phyloP scores from a whole-genome alignment of 345 rosid species.

The Ailanthus altissimus region DNA sequence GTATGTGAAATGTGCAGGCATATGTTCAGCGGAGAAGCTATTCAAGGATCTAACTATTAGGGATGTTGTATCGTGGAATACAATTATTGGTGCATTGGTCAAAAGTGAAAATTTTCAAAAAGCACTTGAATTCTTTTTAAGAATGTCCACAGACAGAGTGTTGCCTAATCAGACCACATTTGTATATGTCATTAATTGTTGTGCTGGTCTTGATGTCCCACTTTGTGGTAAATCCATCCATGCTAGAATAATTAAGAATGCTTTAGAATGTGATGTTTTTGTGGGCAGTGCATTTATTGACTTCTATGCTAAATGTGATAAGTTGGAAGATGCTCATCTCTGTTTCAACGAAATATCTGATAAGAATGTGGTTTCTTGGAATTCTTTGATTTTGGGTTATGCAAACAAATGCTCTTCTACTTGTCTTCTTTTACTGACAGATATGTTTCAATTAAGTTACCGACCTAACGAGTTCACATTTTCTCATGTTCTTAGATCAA shows the following conservation, averaged over 20 bases:
- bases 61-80: slow-evolving; percentile 81
- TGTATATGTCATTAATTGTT: slow-evolving; percentile 47
- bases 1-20: slow-evolving; percentile 56
- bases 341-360: slow-evolving; percentile 57
- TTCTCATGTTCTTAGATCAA: slow-evolving; percentile 59
- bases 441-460: slow-evolving; percentile 61
- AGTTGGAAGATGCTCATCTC: slow-evolving; percentile 49
- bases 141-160: slow-evolving; percentile 44
- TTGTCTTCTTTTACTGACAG: slow-evolving; percentile 42
- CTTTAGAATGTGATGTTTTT: slow-evolving; percentile 47
- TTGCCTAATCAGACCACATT: slow-evolving; percentile 58
- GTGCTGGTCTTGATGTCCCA: slow-evolving; percentile 38
- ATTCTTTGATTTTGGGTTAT: slow-evolving; percentile 68
- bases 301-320: slow-evolving; percentile 67
- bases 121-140: slow-evolving; percentile 48
- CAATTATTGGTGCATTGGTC: slow-evolving; percentile 54
- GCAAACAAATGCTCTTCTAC: slow-evolving; percentile 41
- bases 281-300: slow-evolving; percentile 72
- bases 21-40: slow-evolving; percentile 45
- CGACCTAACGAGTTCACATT: slow-evolving; percentile 74
- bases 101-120: slow-evolving; percentile 42
- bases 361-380: slow-evolving; percentile 84
- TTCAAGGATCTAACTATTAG: slow-evolving; percentile 40
- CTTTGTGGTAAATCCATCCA: slow-evolving; percentile 59
- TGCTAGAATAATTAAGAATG: slow-evolving; percentile 47